Evolutionary conservation across 2,329 filamentous ascomycete species (phyloP).

Genomic region (Apiospora pterosperma): DNA sequence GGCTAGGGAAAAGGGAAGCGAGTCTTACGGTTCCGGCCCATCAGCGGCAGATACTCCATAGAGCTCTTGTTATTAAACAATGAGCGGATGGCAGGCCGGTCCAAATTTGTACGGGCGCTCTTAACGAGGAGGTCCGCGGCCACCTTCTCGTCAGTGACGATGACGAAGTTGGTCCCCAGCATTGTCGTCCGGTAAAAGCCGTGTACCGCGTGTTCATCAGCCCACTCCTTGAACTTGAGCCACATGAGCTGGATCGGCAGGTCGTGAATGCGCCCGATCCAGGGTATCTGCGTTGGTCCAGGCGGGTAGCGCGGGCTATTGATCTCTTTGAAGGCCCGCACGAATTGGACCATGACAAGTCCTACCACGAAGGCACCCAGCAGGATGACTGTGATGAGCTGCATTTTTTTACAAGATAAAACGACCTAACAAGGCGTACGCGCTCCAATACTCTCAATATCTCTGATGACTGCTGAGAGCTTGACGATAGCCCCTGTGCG

Average conservation of each 20-base stretch:
- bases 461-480: neutral
- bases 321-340: constrained; percentile 24
- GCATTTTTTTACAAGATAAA: constrained; percentile 16
- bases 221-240: constrained; percentile 47
- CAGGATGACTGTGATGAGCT: constrained; percentile 20
- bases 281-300: constrained; percentile 30
- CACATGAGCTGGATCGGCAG: constrained; percentile 47
- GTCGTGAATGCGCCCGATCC: constrained; percentile 38
- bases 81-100: constrained; percentile 44
- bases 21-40: constrained; percentile 53
- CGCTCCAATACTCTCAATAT: neutral
- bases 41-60: constrained; percentile 53
- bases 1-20: neutral
- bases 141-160: constrained; percentile 48
- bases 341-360: constrained; percentile 18
- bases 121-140: constrained; percentile 51
- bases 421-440: neutral
- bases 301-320: constrained; percentile 27
- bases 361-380: constrained; percentile 17
- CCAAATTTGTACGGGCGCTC: constrained; percentile 48
- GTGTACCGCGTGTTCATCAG: constrained; percentile 23
- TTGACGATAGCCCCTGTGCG: too few species aligned
- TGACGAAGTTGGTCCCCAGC: constrained; percentile 32
- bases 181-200: constrained; percentile 32
- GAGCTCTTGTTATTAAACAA: constrained; percentile 53